Conservation (phyloP, 2,329 filamentous ascomycete genomes). For the Trichophyton verrucosum region DNA sequence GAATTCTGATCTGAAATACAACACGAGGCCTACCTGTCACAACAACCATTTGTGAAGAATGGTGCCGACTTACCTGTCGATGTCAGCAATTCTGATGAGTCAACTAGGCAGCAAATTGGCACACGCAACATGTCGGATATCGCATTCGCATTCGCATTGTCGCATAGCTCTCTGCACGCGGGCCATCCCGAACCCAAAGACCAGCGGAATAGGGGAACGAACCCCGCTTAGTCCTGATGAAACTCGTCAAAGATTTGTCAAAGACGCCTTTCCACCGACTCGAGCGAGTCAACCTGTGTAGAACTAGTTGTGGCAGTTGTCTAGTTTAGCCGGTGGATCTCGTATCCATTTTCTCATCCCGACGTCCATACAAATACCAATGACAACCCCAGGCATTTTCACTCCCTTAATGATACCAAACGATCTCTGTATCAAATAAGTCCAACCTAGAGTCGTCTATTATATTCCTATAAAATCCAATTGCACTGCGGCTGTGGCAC, state of each 20-base stretch:
- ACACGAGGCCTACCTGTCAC: too few species aligned
- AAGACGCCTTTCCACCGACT: not conserved
- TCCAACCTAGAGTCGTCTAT: not conserved
- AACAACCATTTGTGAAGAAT: too few species aligned
- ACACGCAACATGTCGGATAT: too few species aligned
- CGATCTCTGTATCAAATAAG: not conserved
- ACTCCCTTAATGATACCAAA: not conserved
- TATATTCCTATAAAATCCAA: not conserved
- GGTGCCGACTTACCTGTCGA: too few species aligned
- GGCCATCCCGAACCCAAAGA: too few species aligned
- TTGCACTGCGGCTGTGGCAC: too few species aligned
- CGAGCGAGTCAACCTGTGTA: not conserved
- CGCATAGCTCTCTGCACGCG: too few species aligned
- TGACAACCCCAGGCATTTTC: not conserved
- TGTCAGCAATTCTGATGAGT: too few species aligned
- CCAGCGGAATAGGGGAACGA: not conserved
- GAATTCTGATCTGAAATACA: too few species aligned
- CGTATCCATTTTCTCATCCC: not conserved
- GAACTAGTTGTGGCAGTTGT: not conserved
- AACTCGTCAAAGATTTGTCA: not conserved
- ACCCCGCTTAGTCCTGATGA: not conserved
- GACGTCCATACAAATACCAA: not conserved
- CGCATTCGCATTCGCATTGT: too few species aligned
- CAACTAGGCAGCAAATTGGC: too few species aligned
- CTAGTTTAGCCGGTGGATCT: not conserved